Evolutionary conservation across 2,329 filamentous ascomycete species (phyloP).

Genomic region (Ophiosphaerella korrae): DNA sequence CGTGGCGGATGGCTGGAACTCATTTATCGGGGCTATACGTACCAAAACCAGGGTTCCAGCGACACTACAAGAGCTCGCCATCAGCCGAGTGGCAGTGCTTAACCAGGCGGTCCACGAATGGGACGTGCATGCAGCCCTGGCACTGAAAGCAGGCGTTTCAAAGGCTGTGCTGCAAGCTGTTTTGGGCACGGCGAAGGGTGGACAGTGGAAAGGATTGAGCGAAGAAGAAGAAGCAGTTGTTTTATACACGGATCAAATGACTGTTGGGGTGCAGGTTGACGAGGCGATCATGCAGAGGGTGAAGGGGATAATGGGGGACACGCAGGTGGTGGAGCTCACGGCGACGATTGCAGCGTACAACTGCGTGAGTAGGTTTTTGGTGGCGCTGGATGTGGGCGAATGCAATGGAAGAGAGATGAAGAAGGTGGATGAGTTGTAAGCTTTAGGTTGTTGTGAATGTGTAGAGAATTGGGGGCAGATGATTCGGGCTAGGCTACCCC

Average conservation of each 20-base stretch:
- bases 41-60: constrained; percentile 57
- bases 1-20: constrained; percentile 64
- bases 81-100: constrained; percentile 79
- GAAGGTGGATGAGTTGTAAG: constrained; percentile 34
- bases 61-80: constrained; percentile 73
- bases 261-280: constrained; percentile 69
- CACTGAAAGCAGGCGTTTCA: constrained; percentile 65
- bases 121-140: constrained; percentile 73
- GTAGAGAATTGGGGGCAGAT: too few relatives aligned
- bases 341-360: constrained; percentile 81
- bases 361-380: constrained; percentile 81
- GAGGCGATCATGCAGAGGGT: constrained; percentile 70
- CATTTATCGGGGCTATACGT: constrained; percentile 63
- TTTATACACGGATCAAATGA: constrained; percentile 83
- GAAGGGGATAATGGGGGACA: constrained; percentile 66
- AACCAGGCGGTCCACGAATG: constrained; percentile 88
- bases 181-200: constrained; percentile 24
- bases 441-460: too few relatives aligned
- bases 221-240: constrained; percentile 68
- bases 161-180: constrained; percentile 61
- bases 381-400: constrained; percentile 72
- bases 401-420: constrained; percentile 45
- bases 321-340: constrained; percentile 79
- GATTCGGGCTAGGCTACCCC: constrained; percentile 14
- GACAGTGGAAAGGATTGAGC: constrained; percentile 44